phyloP scores from a whole-genome alignment of 106 monocot genomes.

The Triglochin maritima region DNA sequence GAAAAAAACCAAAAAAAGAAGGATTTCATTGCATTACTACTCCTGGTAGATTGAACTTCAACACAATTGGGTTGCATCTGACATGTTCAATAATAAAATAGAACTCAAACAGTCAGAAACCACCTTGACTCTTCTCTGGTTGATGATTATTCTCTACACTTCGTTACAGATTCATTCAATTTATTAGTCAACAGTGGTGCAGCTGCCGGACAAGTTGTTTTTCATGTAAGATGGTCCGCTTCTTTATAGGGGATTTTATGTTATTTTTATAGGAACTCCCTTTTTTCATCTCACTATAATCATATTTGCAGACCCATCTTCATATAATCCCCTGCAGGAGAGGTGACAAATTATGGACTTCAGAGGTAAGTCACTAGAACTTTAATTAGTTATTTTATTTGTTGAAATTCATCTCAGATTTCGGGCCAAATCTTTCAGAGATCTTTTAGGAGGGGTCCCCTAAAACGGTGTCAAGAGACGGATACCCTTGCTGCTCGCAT shows the following conservation, averaged over 20 bases:
- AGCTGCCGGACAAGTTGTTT: conserved; percentile 96
- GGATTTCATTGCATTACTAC: too few relatives aligned
- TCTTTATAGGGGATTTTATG: neutral
- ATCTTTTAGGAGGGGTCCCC: conserved; percentile 26
- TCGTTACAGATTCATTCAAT: conserved; percentile 79
- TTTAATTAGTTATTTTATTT: neutral
- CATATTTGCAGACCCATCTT: conserved; percentile 64
- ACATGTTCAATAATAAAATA: too few relatives aligned
- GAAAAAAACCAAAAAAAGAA: too few relatives aligned
- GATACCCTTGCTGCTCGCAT: conserved; percentile 27
- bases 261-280: neutral
- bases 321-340: conserved; percentile 90
- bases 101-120: too few relatives aligned
- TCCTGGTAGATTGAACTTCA: too few relatives aligned
- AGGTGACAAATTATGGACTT: conserved; percentile 71
- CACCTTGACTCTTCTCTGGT: too few relatives aligned
- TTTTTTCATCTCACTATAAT: neutral
- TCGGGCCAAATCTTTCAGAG: conserved; percentile 23
- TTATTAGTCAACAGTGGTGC: conserved; percentile 70
- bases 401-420: neutral
- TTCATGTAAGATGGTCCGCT: conserved; percentile 53
- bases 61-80: too few relatives aligned
- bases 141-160: neutral
- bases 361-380: conserved; percentile 38
- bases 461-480: conserved; percentile 30